Base-by-base conservation (phyloP, 495 filamentous ascomycete species). In the Aspergillus biplanus region DNA sequence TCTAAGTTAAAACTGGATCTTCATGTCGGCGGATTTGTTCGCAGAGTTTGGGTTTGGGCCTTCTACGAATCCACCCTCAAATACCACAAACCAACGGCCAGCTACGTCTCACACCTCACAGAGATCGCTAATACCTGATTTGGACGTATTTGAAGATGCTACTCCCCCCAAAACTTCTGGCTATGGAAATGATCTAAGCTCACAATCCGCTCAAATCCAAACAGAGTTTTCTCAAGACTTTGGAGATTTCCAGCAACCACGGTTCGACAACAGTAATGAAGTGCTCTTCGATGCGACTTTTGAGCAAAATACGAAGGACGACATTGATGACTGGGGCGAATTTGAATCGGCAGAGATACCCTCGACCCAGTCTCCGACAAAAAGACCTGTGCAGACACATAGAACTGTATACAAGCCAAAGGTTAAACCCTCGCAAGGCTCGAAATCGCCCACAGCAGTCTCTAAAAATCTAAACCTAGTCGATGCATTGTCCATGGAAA, bases 21-120 rank as follows among this genome's bases (percentile, higher is more conserved):
- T 54, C 47, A 93, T 93, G 90, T 93, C 90, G 48, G 85, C 88
- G 55, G 90, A 92, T 66, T 82, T 93, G 39, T 85, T 90, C 42
- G 88, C 89, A 54, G 87, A 86, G 54, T 93, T 93, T 66, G 88
- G 86, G 42, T 66, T 66, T 62, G 67, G 67, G 33, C 32, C 65
- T 33, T 27, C 65, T 44, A 50, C 73, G 60, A 65, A 32, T 34
- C 66, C 68, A 55, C 58, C 67, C 52, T 53, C 65, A 34, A 63
- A 58, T 42, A 62, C 67, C 52, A 35, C 46, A 42, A 15, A 35
- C 47, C 68, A 66, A 31, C 65, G 65, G 37, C 33, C 57, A 27
- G 47, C 39, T n/a, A 52, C 49, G 42, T 42, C 67, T 33, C 62
- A 66, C 53, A 34, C 66, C 59, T 27, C 21, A 27, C 21, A 27